Percentiles rank a stretch among this genome's conserved stretches.
Conservation (phyloP, 805 yeast genomes). For the Metschnikowia orientalis region DNA sequence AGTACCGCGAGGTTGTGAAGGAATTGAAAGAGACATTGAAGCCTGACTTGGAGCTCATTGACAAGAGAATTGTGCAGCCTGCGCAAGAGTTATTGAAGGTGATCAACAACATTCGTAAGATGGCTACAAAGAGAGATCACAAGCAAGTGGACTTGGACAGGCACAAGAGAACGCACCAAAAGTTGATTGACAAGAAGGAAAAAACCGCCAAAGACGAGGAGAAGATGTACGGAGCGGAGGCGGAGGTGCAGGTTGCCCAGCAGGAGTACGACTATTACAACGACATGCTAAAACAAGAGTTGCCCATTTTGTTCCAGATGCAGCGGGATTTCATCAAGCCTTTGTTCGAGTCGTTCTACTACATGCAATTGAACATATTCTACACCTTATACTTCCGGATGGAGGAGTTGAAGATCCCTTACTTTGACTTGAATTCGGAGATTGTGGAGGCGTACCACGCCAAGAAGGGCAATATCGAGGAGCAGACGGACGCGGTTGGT, state of each 20-base stretch:
- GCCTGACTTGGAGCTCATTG: conserved; percentile 91
- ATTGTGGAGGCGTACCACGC: conserved; percentile 71
- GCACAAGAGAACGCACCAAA: conserved; percentile 62
- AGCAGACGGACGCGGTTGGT: conserved; percentile 83
- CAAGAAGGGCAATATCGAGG: conserved; percentile 90
- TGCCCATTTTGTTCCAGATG: conserved; percentile 81
- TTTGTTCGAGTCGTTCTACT: conserved; percentile 87
- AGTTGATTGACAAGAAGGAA: conserved; percentile 78
- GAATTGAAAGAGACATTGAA: conserved; percentile 81
- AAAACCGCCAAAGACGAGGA: conserved; percentile 88
- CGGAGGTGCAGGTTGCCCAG: conserved; percentile 83
- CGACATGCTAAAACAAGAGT: conserved; percentile 85
- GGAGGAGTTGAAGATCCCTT: conserved; percentile 96
- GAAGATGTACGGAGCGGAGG: conserved; percentile 81
- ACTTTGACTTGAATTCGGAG: conserved; percentile 82
- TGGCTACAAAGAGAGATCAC: conserved; percentile 94
- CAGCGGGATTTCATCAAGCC: conserved; percentile 94
- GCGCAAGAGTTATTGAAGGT: conserved; percentile 85
- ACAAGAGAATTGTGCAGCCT: conserved; percentile 82
- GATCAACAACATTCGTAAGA: conserved; percentile 78
- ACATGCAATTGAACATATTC: conserved; percentile 95
- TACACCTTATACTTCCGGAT: conserved; percentile 86
- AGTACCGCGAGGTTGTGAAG: conserved; percentile 79
- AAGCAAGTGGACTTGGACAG: conserved; percentile 93
- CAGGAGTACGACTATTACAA: conserved; percentile 96